Evolutionary conservation across 192 early-diverging fungal genomes (phyloP).

Genomic region (Podila minutissima): DNA sequence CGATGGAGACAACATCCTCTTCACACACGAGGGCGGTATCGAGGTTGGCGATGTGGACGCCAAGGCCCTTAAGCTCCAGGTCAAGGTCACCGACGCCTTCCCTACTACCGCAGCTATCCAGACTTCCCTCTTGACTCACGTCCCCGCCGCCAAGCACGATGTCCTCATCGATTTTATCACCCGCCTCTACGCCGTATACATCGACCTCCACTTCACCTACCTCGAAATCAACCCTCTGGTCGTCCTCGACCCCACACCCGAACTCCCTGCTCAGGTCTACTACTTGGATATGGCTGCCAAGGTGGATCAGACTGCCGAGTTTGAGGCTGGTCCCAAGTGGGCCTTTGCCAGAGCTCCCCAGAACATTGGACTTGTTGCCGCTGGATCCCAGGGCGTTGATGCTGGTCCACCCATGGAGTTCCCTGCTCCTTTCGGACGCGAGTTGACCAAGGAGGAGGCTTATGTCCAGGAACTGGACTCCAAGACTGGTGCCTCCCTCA

Average conservation of each 20-base stretch:
- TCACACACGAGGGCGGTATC: constrained; percentile 98
- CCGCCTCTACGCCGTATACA: constrained; percentile 94
- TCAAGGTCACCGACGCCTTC: constrained; percentile 83
- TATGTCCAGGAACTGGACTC: constrained; percentile 98
- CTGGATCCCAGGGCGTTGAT: constrained; percentile 56
- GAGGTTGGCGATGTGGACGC: constrained; percentile 99
- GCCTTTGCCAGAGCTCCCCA: constrained; percentile 80
- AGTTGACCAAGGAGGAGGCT: constrained; percentile 95
- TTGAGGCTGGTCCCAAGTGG: constrained; percentile 97
- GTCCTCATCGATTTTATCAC: constrained; percentile 91
- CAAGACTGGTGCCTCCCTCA: constrained; percentile 98
- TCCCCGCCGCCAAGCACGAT: constrained; percentile 72
- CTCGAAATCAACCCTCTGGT: constrained; percentile 99
- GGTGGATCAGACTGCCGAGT: constrained; percentile 98
- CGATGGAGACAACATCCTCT: constrained; percentile 95
- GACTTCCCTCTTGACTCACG: constrained; percentile 72
- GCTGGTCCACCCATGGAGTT: constrained; percentile 93
- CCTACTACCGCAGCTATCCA: constrained; percentile 75
- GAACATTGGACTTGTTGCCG: constrained; percentile 54
- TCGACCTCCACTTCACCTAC: constrained; percentile 98
- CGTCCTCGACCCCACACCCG: constrained; percentile 76
- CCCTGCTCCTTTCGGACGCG: constrained; percentile 97
- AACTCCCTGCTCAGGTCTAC: constrained; percentile 74
- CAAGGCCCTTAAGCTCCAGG: constrained; percentile 88
- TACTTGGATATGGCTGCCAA: constrained; percentile 98